Percentiles rank a stretch among this genome's conserved stretches.
These are phyloP conservation scores for Salix caprea DNA, from an alignment of 345 rosid genomes.

Conservation along the genomic window DNA sequence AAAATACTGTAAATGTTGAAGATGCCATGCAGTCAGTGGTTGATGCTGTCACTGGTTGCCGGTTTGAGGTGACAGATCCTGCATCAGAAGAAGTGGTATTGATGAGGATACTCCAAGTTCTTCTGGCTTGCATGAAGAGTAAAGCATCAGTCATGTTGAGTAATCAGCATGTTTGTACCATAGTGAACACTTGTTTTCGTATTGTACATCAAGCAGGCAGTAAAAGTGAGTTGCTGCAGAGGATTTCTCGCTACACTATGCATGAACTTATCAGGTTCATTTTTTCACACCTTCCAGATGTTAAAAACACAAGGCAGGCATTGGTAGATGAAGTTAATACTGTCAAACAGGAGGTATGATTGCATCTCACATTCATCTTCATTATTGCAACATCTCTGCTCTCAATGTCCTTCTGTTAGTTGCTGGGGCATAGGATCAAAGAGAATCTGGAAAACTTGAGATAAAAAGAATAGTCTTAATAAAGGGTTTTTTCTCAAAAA, in stretches of 20 bases:
- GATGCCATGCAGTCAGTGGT: conserved; percentile 92
- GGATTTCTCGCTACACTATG: conserved; percentile 92
- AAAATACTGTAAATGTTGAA: conserved; percentile 68
- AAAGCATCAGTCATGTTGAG: conserved; percentile 88
- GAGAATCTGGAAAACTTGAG: not conserved
- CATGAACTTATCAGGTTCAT: conserved; percentile 86
- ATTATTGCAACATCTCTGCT: conserved; percentile 9
- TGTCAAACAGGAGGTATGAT: conserved; percentile 59
- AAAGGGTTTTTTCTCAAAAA: conserved; percentile 7
- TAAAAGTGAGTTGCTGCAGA: conserved; percentile 70
- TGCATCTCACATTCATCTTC: conserved; percentile 13
- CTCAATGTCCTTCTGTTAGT: conserved; percentile 6
- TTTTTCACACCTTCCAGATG: conserved; percentile 79
- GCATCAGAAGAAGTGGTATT: conserved; percentile 95
- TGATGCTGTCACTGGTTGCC: conserved; percentile 94
- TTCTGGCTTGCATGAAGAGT: conserved; percentile 86
- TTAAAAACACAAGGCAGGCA: conserved; percentile 65
- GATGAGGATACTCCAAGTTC: conserved; percentile 97
- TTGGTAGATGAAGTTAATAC: conserved; percentile 65
- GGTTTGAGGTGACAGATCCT: conserved; percentile 98
- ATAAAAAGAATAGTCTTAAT: conserved; percentile 3
- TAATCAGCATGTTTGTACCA: conserved; percentile 95
- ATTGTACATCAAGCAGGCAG: conserved; percentile 92
- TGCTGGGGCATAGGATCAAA: not conserved
- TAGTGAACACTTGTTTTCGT: conserved; percentile 95